Evolutionary conservation across 2,329 filamentous ascomycete species (phyloP), one percentile per base, ranked within the genome.

Genomic region (Elsinoe perseae): DNA sequence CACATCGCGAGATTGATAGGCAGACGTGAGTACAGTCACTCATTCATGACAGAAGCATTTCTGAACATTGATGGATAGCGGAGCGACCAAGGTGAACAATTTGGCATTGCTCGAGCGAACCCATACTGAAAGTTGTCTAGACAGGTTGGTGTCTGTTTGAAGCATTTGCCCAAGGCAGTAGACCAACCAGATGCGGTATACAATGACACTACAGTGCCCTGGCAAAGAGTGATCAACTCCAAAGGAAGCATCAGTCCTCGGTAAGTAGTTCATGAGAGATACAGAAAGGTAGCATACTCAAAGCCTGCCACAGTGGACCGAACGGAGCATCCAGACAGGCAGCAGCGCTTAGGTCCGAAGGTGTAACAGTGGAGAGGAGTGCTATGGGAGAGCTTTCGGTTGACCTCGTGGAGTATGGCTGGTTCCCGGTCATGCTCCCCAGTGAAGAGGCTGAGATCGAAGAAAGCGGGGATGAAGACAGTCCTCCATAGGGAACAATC

Each of bases 141-240:
- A 57, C 92, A 97, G 72, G 91, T 97, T 5, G 92, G 92, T 54
- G 78, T 93, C 46, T 95, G 87, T 70, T 80, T 97, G 23, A 96
- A 95, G 69, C 85, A 95, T 68, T 82, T 97, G 10, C 81, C 90
- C 68, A 56, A 76, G 71, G 69, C 63, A 58, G 50, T 61, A 8
- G 65, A 70, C 43, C 69, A 70, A 57, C 67, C 68, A 50, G 71
- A 75, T 60, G 66, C 70, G 54, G 69, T 73, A 57, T 95, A 86
- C 73, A 85, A 95, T 69, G 76, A 80, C 58, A 76, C 75, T 21
- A 96, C 86, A 61, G 92, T 97, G 2, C 92, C 92, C 0, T 97
- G 92, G 92, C 92, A 97, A 75, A 78, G 93, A 57, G 88, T 97
- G 58, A 86, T 97, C 68, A 95, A 92, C 69, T 75, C 88, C 12